Percentiles rank a stretch among this genome's conserved stretches.
These are phyloP conservation scores for Orbilia quercus DNA, from an alignment of 2,329 filamentous ascomycete genomes.

Conservation along the genomic window DNA sequence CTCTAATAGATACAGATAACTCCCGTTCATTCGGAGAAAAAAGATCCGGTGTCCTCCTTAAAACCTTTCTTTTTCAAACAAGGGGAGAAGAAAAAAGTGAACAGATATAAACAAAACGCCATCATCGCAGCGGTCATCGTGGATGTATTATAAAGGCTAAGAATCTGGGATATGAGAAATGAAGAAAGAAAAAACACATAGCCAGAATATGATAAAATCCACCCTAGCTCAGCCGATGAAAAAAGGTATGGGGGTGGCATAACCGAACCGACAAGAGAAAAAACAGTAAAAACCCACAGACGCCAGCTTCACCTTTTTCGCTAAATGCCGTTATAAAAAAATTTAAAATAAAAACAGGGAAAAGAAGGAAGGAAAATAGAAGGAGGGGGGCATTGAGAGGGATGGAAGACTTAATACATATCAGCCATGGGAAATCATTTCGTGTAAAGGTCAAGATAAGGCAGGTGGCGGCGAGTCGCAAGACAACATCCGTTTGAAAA, in stretches of 20 bases:
- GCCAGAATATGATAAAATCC: constrained; percentile 12
- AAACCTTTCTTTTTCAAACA: not conserved
- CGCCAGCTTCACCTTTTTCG: constrained; percentile 47
- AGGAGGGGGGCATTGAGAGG: constrained; percentile 20
- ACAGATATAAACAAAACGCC: constrained; percentile 10
- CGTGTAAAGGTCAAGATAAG: constrained; percentile 11
- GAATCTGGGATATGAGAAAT: constrained; percentile 13
- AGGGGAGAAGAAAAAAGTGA: constrained; percentile 16
- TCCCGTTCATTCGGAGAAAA: no score
- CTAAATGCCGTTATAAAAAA: constrained; percentile 46
- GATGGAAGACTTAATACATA: not conserved
- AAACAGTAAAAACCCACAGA: constrained; percentile 28
- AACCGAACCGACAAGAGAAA: no score
- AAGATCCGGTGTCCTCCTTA: not conserved
- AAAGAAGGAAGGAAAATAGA: constrained; percentile 22
- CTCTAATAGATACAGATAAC: constrained; percentile 25
- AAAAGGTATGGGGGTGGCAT: constrained; percentile 3
- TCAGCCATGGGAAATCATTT: constrained; percentile 23
- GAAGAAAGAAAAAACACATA: constrained; percentile 18
- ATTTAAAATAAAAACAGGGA: no score
- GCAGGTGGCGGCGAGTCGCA: not conserved
- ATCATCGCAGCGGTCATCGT: constrained; percentile 3
- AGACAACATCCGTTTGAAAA: not conserved
- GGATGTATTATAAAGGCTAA: constrained; percentile 23
- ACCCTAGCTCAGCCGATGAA: constrained; percentile 15